Evolutionary conservation across 1,139 yeast genomes (phyloP).

Genomic region (Candida gigantensis): DNA sequence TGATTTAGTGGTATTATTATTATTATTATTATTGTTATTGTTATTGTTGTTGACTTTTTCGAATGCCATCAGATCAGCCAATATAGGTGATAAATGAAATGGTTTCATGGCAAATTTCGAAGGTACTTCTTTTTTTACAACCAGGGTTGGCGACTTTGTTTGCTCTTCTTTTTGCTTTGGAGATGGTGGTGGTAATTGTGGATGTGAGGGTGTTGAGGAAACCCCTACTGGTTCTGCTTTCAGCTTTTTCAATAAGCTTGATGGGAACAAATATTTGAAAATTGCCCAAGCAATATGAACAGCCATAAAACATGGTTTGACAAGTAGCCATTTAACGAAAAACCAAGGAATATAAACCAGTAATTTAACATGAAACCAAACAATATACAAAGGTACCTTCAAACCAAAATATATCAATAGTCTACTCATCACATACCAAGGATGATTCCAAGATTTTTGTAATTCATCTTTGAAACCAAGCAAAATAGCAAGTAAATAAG

Average conservation of each 20-base stretch:
- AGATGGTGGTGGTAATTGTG: too few relatives aligned
- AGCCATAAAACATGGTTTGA: slow-evolving; percentile 9
- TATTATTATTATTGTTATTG: slow-evolving; percentile 1
- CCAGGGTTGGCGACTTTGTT: too few relatives aligned
- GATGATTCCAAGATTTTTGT: slow-evolving; percentile 11
- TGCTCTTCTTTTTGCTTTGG: not conserved
- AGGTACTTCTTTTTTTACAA: not conserved
- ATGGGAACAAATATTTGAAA: slow-evolving; percentile 3
- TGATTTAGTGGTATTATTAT: not conserved
- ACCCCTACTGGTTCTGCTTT: too few relatives aligned
- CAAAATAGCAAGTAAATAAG: slow-evolving; percentile 13
- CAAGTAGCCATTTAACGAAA: slow-evolving; percentile 8
- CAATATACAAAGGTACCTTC: slow-evolving; percentile 20
- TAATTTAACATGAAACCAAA: slow-evolving; percentile 18
- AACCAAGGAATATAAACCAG: slow-evolving; percentile 20
- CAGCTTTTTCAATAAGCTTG: too few relatives aligned
- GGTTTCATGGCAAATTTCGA: slow-evolving; percentile 13
- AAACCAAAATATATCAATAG: slow-evolving; percentile 15
- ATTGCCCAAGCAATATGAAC: slow-evolving; percentile 2
- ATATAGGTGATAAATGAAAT: slow-evolving; percentile 13
- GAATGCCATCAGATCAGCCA: slow-evolving; percentile 4
- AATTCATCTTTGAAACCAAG: slow-evolving; percentile 8
- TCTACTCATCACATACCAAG: slow-evolving; percentile 9
- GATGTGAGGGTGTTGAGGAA: too few relatives aligned
- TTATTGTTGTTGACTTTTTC: slow-evolving; percentile 1